Percentiles rank a stretch among this genome's conserved stretches.
phyloP scores from a whole-genome alignment of 805 yeast genomes.

The Candida odintsovae region DNA sequence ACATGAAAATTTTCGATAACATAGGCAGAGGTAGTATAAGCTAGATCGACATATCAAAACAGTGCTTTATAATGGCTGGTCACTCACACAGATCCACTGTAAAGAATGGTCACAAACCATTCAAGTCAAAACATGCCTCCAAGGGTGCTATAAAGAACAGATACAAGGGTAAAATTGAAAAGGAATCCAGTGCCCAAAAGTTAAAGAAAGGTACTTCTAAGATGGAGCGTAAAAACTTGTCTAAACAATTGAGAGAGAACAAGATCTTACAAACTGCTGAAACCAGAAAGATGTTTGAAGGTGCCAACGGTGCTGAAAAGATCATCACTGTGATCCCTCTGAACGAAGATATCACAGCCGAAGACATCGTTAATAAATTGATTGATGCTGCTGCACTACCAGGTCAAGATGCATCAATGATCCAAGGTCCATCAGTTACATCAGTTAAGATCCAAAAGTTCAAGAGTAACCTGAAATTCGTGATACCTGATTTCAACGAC shows the following conservation, averaged over 20 bases:
- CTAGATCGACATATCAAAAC: not conserved
- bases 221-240: constrained; percentile 68
- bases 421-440: constrained; percentile 43
- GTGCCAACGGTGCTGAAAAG: constrained; percentile 74
- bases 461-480: constrained; percentile 63
- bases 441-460: constrained; percentile 55
- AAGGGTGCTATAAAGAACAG: constrained; percentile 81
- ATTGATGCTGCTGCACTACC: constrained; percentile 33
- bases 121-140: constrained; percentile 86
- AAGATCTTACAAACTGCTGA: constrained; percentile 59
- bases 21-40: not conserved
- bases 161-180: constrained; percentile 84
- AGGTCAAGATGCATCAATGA: constrained; percentile 28
- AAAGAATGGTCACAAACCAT: constrained; percentile 81
- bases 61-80: constrained; percentile 46
- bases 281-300: constrained; percentile 70
- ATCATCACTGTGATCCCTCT: constrained; percentile 77
- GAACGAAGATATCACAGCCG: constrained; percentile 60
- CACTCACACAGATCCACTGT: constrained; percentile 81
- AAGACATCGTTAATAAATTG: constrained; percentile 47
- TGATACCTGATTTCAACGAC: constrained; percentile 66
- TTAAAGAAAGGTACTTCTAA: constrained; percentile 32
- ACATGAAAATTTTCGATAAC: not conserved
- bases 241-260: constrained; percentile 69
- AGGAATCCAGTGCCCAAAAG: constrained; percentile 34